These are phyloP conservation scores for Vaccinium macrocarpon DNA, from an alignment of 148 eudicot genomes.

Conservation along the genomic window DNA sequence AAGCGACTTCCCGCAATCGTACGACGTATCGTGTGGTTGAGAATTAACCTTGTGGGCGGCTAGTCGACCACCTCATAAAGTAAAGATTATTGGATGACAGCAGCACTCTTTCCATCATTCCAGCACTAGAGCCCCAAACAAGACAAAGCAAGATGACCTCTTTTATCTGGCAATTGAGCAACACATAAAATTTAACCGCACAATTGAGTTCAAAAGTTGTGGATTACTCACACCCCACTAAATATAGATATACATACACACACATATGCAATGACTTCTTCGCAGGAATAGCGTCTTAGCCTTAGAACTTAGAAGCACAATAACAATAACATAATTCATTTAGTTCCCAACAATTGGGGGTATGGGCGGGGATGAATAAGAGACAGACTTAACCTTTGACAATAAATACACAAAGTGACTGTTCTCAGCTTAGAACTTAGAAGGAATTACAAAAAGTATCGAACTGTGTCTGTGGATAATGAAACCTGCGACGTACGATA, in stretches of 20 bases:
- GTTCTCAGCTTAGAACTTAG: too few relatives aligned
- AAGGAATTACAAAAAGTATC: too few relatives aligned
- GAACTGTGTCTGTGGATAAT: too few relatives aligned
- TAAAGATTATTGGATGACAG: background rate
- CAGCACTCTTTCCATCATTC: background rate
- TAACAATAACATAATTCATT: too few relatives aligned
- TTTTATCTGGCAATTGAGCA: background rate
- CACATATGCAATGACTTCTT: background rate
- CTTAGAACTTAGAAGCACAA: too few relatives aligned
- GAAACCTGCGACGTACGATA: too few relatives aligned
- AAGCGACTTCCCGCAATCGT: slow-evolving; percentile 20
- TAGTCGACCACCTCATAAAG: background rate
- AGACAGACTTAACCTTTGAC: too few relatives aligned
- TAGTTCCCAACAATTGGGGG: too few relatives aligned
- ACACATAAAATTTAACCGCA: background rate
- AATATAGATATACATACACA: background rate
- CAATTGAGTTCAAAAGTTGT: background rate
- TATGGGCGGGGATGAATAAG: too few relatives aligned
- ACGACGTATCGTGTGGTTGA: background rate
- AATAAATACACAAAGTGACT: too few relatives aligned
- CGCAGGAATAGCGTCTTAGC: too few relatives aligned
- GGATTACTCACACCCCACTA: slow-evolving; percentile 4
- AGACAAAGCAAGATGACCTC: background rate
- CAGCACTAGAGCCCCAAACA: background rate
- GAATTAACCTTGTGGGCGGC: slow-evolving; percentile 10